Base-by-base conservation (phyloP, 345 rosid species). In the Hibiscus trionum region DNA sequence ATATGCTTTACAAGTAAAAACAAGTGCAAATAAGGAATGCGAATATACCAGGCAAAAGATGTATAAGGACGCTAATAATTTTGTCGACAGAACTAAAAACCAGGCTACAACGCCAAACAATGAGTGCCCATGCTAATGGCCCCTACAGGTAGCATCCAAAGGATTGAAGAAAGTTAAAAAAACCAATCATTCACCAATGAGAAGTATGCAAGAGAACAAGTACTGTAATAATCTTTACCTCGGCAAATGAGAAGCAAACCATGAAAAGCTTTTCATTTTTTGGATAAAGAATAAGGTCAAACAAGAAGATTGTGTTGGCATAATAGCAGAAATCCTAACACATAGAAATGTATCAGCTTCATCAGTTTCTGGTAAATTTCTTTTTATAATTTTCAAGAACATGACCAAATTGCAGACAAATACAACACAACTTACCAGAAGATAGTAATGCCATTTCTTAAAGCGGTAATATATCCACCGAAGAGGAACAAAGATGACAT, bases 401-500 rank as follows among this genome's bases (percentile, higher is more conserved):
- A 39, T 50, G 47, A 19, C 57, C 61, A 16, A 16, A 47, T 53
- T 29, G 56, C 71, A 53, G 50, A 27, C 63, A 33, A 29, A 49
- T 58, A 37, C 72, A 58, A 44, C 49, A 53, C 72, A 61, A 70
- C 80, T 84, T 85, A 94, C 98, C 89, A 94, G 87, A 74, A 94
- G 97, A 84, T 91, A 94, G 79, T 91, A 94, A 78, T 94, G 98
- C 98, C 93, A 88, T 82, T 94, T 94, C 86, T 94, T 94, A 82
- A 79, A 91, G 77, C 98, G 88, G 71, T 94, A 94, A 78, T 94
- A 91, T 65, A 94, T 90, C 98, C 98, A 94, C 55, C 98, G 87
- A 42, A 90, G 95, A 78, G 98, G 98, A 72, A 94, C 98, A 77
- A 94, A 94, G 64, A 60, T 83, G 37, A 94, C 70, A 77, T 84